Evolutionary conservation across 345 rosid genomes (phyloP).

Genomic region (Lepidium africanum): DNA sequence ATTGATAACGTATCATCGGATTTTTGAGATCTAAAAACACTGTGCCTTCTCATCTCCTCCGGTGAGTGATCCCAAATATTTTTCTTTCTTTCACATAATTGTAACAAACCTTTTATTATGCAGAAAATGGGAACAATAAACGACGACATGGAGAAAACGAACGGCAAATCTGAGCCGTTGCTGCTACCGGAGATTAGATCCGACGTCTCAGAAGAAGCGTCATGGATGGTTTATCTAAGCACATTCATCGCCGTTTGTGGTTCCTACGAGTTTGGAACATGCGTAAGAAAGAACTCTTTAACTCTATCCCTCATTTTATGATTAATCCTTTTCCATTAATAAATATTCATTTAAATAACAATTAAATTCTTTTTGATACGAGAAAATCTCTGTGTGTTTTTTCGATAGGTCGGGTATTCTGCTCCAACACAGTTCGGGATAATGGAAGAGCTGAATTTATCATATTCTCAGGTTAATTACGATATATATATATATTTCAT

Average conservation of each 20-base stretch:
- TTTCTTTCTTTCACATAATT: neutral
- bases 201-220: slow-evolving; percentile 15
- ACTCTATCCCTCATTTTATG: neutral
- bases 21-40: slow-evolving; percentile 8
- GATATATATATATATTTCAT: neutral
- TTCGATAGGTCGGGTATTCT: slow-evolving; percentile 42
- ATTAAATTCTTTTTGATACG: neutral
- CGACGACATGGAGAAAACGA: slow-evolving; percentile 4
- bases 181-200: slow-evolving; percentile 9
- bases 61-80: slow-evolving; percentile 12
- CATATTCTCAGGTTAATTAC: slow-evolving; percentile 31
- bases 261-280: slow-evolving; percentile 42
- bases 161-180: slow-evolving; percentile 32
- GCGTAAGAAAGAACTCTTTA: slow-evolving; percentile 31
- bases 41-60: slow-evolving; percentile 2
- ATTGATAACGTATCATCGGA: neutral
- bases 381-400: neutral
- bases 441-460: slow-evolving; percentile 38
- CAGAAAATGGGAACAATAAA: slow-evolving; percentile 7
- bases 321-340: neutral
- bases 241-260: slow-evolving; percentile 51
- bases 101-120: too few species aligned
- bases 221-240: slow-evolving; percentile 43
- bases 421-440: slow-evolving; percentile 51
- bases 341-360: neutral